phyloP scores from a whole-genome alignment of 1,284 basidiomycete genomes.

The Neonothopanus nambi region DNA sequence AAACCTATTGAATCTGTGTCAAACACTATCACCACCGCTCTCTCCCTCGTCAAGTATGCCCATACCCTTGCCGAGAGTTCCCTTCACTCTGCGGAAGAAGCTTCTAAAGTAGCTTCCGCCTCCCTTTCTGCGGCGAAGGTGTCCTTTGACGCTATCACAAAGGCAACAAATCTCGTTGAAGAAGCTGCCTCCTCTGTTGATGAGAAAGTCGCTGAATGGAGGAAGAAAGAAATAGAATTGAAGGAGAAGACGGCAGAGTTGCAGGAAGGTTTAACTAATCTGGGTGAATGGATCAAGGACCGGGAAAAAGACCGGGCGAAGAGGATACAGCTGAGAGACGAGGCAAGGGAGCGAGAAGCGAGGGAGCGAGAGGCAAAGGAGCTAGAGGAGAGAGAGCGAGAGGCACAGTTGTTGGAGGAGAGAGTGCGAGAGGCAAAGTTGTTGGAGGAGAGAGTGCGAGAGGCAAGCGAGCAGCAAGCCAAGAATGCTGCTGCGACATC shows the following conservation, averaged over 20 bases:
- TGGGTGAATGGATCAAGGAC: background rate
- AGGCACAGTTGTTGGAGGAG: background rate
- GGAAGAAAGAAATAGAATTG: background rate
- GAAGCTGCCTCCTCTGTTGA: background rate
- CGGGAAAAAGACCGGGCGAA: background rate
- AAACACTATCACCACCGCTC: background rate
- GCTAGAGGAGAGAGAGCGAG: background rate
- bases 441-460: too few relatives aligned
- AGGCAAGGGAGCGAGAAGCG: background rate
- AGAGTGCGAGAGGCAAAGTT: too few relatives aligned
- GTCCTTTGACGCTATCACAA: background rate
- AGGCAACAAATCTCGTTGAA: background rate
- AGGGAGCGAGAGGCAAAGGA: background rate
- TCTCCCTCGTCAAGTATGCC: background rate
- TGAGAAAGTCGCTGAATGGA: too few relatives aligned
- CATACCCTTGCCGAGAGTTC: background rate
- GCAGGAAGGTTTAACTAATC: background rate
- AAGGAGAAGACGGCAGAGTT: background rate
- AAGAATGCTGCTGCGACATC: too few relatives aligned
- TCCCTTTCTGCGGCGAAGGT: background rate
- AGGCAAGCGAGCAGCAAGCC: background rate
- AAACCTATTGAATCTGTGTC: too few relatives aligned
- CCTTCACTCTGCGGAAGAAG: background rate
- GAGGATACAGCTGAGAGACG: background rate
- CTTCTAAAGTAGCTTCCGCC: background rate